These are phyloP conservation scores for Amanita rubescens DNA, from an alignment of 768 basidiomycete genomes.

Conservation along the genomic window DNA sequence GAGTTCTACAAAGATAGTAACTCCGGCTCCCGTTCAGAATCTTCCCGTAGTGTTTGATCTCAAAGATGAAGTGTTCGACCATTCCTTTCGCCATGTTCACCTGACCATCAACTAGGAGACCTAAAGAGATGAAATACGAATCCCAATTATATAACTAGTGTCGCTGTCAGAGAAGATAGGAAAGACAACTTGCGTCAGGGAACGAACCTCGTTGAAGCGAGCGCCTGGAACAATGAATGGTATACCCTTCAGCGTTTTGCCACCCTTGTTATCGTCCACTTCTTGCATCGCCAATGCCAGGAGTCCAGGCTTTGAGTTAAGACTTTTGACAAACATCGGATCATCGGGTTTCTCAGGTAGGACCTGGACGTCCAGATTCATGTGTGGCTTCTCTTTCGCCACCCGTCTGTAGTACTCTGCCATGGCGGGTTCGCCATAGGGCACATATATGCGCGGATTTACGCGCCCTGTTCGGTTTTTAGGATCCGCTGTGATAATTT, in stretches of 20 bases:
- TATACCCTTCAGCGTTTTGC: constrained; percentile 81
- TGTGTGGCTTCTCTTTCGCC: constrained; percentile 84
- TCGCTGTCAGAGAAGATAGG: constrained; percentile 6
- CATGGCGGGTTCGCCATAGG: constrained; percentile 89
- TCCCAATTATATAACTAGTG: constrained; percentile 89
- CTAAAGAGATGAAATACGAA: constrained; percentile 90
- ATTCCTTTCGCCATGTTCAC: constrained; percentile 94
- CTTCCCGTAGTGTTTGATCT: constrained; percentile 97
- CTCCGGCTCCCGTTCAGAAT: constrained; percentile 95
- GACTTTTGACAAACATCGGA: constrained; percentile 79
- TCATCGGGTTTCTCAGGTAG: constrained; percentile 85
- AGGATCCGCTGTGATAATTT: constrained; percentile 96
- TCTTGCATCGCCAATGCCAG: constrained; percentile 95
- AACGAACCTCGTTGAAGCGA: constrained; percentile 81
- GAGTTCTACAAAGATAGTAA: constrained; percentile 91
- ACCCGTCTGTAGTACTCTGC: constrained; percentile 92
- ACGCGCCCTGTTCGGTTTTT: constrained; percentile 92
- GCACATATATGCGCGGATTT: constrained; percentile 92
- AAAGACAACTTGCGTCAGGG: neutral
- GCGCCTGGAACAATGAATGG: constrained; percentile 98
- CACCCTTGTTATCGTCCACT: constrained; percentile 70
- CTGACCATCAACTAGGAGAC: constrained; percentile 91
- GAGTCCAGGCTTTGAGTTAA: constrained; percentile 92
- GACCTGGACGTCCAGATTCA: constrained; percentile 89
- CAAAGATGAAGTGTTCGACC: constrained; percentile 99